Conservation (phyloP, 2,329 filamentous ascomycete species). For the Clonostachys byssicola region DNA sequence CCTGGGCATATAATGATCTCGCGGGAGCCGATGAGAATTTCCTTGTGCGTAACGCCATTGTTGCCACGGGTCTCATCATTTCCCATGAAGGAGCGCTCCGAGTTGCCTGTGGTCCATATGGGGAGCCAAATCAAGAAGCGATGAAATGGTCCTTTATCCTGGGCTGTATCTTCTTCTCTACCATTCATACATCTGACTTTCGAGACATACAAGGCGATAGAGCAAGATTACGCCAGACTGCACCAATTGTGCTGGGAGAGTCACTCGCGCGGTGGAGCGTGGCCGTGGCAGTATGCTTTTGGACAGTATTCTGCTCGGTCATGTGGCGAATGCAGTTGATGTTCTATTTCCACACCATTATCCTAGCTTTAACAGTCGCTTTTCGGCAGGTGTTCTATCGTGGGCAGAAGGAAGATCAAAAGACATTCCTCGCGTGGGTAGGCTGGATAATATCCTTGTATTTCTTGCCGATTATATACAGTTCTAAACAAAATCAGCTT, state of each 20-base stretch:
- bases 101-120: neutral
- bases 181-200: conserved; percentile 13
- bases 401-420: neutral
- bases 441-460: neutral
- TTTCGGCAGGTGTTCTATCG: neutral
- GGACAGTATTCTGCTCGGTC: conserved; percentile 3
- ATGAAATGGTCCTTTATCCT: conserved; percentile 6
- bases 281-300: conserved; percentile 2
- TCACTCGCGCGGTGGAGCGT: conserved; percentile 2
- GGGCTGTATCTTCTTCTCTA: conserved; percentile 9
- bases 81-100: conserved; percentile 5
- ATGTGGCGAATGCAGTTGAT: conserved; percentile 1
- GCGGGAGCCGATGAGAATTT: conserved; percentile 5
- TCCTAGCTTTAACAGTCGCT: neutral
- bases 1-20: conserved; percentile 31
- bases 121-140: no score
- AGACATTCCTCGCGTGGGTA: neutral
- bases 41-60: conserved; percentile 14
- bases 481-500: neutral
- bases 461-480: neutral
- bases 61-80: conserved; percentile 7
- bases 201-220: conserved; percentile 11
- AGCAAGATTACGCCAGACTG: conserved; percentile 6
- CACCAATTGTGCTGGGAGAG: conserved; percentile 5
- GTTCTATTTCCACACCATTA: neutral